Base-by-base conservation (phyloP, 2,329 filamentous ascomycete species). In the Penicillium verrucosum region DNA sequence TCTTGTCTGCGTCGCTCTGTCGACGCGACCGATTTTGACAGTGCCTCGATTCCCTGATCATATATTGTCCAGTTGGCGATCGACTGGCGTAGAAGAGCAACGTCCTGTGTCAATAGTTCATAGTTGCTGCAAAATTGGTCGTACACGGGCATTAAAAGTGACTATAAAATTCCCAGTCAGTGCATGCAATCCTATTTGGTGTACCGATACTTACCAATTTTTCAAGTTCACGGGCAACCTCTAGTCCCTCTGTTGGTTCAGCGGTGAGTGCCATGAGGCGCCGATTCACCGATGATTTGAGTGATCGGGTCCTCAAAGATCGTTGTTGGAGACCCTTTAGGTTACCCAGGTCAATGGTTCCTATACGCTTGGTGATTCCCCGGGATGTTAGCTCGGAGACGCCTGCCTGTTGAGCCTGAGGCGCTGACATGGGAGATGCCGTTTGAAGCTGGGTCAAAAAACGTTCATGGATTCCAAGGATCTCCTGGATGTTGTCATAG, bases 101-200 rank as follows among this genome's bases (percentile, higher is more conserved):
- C 78, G 61, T 96, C 90, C 61, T 89, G 86, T 45, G 89, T 85
- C 80, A 97, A 89, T 63, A 91, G 81, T 64, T 95, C 90, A 73
- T 94, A 96, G 69, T 93, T 93, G 50, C 89, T 89, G 36, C 90
- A 89, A 71, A 96, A 99, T 65, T 96, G 90, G 75, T 96, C 89
- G 70, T 99, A 99, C 48, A 88, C 81, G 69, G 89, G 89, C 75
- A 97, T 94, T 0, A 86, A 85, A 58, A 85, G 83, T 77, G 95
- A 87, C 90, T 96, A 61, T 14, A 51, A 59, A 77, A 85, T 60
- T 68, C 71, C 79, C 79, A 83, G 64, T 77, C 12, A 50, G 77
- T 49, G 75, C 73, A 11, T 56, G n/a, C 16, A 11, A 34, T 27
- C 7, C 3, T 25, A 30, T 4, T 3, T 27, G 7, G 11, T 4